Evolutionary conservation across 768 basidiomycete species (phyloP), one percentile per base, ranked within the genome.

Genomic region (Phylloporus sp.): DNA sequence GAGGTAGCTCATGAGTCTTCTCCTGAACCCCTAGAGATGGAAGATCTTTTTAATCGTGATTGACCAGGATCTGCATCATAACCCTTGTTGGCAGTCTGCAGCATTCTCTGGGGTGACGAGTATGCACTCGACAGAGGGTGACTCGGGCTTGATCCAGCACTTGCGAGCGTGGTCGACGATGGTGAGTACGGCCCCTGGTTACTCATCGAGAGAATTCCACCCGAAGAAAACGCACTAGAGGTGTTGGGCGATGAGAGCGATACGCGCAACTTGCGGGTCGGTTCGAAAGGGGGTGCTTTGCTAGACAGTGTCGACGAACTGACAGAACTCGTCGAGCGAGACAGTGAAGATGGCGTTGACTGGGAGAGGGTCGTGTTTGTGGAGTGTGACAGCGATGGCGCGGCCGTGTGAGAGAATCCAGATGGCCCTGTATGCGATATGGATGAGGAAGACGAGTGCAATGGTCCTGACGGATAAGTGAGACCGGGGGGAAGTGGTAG

Each of bases 251-350:
- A 56, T 5, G 66, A 58, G 27, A 64, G 56, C 22, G 67, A 64
- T 10, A 55, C 40, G 18, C 64, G 58, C 34, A 68, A 44, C 23
- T 49, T 58, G n/a, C 63, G 64, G 3, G 65, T 70, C 2, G 80
- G 81, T 58, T 82, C 81, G 48, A 82, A 83, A 15, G 80, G 76
- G 4, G 75, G 71, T 2, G 80, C 81, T 34, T 73, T 76, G 52
- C 76, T 75, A 10, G 80, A 82, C n/a, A 82, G 61, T 12, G 67
- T 76, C 8, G 78, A 78, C 3, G 68, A 59, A 10, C 64, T 41
- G 2, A 58, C 50, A 1, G 70, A 64, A 32, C 59, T 67, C 27
- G 65, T 65, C 1, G 68, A 68, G 18, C 64, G 59, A 34, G 65
- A 61, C 11, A 68, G 46, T 1, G 62, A 59, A 5, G 70, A 59